Conservation (phyloP, 768 basidiomycete genomes). For the Leccinellum albellum region DNA sequence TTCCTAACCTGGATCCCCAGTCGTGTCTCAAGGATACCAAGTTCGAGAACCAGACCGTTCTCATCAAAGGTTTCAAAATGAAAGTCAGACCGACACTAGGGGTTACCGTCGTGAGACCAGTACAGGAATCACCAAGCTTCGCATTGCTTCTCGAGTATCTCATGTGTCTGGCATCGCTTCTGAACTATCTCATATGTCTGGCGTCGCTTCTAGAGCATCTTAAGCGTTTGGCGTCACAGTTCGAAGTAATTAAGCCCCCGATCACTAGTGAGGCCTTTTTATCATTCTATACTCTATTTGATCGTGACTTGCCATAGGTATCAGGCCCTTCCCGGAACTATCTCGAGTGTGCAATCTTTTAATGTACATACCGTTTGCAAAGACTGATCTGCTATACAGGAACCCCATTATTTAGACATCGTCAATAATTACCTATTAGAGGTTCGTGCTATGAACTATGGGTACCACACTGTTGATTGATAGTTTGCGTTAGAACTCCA, state of each 20-base stretch:
- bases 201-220: background rate
- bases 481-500: background rate
- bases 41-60: slow-evolving; percentile 10
- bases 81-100: background rate
- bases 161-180: no score
- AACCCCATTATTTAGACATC: slow-evolving; percentile 1
- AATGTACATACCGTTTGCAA: no score
- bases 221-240: background rate
- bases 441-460: background rate
- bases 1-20: background rate
- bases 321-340: background rate
- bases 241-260: no score
- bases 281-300: background rate
- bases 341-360: background rate
- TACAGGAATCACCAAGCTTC: no score
- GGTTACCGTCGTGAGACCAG: background rate
- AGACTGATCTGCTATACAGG: background rate
- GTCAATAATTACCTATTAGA: slow-evolving; percentile 7
- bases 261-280: background rate
- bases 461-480: background rate
- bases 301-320: background rate
- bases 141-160: no score
- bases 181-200: no score
- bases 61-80: slow-evolving; percentile 10
- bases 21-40: background rate